These are phyloP conservation scores for Penicillium odoratum DNA, from an alignment of 495 filamentous ascomycete species.

Conservation along the genomic window DNA sequence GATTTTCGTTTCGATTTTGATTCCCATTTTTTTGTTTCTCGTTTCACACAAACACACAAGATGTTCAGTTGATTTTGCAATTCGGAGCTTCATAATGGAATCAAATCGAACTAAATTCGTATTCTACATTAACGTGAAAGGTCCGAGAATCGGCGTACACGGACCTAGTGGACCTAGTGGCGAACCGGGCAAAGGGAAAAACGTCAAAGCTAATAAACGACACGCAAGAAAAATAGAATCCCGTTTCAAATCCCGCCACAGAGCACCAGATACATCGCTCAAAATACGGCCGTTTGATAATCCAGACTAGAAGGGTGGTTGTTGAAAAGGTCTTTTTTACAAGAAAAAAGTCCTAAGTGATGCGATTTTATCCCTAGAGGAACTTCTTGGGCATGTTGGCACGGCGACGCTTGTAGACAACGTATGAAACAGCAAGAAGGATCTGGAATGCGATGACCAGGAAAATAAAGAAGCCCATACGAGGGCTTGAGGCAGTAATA, in stretches of 20 bases:
- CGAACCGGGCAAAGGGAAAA: conserved; percentile 4
- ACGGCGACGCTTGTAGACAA: conserved; percentile 80
- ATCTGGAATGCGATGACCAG: conserved; percentile 76
- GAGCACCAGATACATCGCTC: not conserved
- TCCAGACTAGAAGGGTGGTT: not conserved
- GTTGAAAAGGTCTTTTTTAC: not conserved
- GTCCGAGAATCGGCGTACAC: conserved; percentile 9
- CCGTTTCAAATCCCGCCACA: conserved; percentile 1
- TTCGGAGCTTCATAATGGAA: not conserved
- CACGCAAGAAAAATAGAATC: conserved; percentile 15
- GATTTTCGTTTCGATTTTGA: not conserved
- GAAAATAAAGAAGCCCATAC: conserved; percentile 72
- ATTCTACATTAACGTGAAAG: conserved; percentile 26
- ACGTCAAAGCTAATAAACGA: conserved; percentile 19
- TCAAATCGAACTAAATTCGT: conserved; percentile 17
- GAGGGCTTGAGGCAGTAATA: conserved; percentile 57
- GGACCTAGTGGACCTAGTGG: not conserved
- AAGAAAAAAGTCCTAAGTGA: not conserved
- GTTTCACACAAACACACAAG: not conserved
- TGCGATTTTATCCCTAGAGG: conserved; percentile 51
- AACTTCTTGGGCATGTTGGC: conserved; percentile 86
- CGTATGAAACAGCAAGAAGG: conserved; percentile 64
- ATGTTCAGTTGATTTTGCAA: not conserved
- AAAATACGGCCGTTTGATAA: not conserved
- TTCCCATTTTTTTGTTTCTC: not conserved